Evolutionary conservation across 2,329 filamentous ascomycete species (phyloP).

Genomic region (Tolypocladium ophioglossoides): DNA sequence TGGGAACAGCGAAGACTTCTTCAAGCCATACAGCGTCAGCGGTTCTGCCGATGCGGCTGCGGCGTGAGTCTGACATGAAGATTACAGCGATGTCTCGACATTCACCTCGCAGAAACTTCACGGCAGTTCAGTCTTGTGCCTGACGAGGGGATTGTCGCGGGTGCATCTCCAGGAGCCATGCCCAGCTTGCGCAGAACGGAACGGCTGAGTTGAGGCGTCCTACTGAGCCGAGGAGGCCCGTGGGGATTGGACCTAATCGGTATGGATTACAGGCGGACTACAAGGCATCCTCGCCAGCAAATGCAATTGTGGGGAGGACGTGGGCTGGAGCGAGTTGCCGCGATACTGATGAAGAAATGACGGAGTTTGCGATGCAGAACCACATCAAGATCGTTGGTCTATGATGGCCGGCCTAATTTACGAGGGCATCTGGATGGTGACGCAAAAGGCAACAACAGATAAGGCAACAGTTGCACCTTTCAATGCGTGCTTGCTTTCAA

Average conservation of each 20-base stretch:
- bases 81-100: neutral
- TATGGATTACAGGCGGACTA: neutral
- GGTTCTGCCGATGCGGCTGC: slow-evolving; percentile 25
- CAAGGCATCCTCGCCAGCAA: neutral
- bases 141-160: neutral
- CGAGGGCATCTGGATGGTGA: neutral
- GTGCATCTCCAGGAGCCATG: neutral
- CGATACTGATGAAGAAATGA: neutral
- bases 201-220: neutral
- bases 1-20: slow-evolving; percentile 70
- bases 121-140: neutral
- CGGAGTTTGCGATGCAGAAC: neutral
- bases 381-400: neutral
- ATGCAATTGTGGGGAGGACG: neutral
- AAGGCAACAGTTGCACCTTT: neutral
- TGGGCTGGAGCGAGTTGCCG: neutral
- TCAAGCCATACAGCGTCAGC: slow-evolving; percentile 59
- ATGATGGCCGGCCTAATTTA: neutral
- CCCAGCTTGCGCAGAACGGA: neutral
- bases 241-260: neutral
- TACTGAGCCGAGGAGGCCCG: neutral
- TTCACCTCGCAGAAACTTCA: neutral
- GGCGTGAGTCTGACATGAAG: slow-evolving; percentile 12
- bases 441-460: too few relatives aligned
- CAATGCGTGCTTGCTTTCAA: neutral